A percentile compares a stretch with the other conserved stretches of the same genome.
Conservation (phyloP, 2,329 filamentous ascomycete species). For the Pestalotiopsis sp. region DNA sequence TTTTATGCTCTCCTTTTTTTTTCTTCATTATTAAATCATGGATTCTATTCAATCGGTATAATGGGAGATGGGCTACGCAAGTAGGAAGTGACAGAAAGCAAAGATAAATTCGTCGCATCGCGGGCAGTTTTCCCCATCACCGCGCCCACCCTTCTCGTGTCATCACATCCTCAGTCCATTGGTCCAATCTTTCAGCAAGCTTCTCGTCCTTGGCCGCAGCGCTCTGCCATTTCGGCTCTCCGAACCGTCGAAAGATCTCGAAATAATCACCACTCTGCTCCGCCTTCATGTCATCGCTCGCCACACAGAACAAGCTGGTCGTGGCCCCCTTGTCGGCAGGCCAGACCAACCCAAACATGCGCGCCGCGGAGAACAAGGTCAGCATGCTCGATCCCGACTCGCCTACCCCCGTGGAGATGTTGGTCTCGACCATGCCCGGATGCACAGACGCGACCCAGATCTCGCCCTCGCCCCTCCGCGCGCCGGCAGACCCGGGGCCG, state of each 20-base stretch:
- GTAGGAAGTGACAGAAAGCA: too few species aligned
- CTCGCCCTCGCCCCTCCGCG: constrained; percentile 33
- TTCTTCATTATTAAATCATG: too few species aligned
- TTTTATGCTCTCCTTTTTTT: too few species aligned
- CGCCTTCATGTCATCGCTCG: constrained; percentile 37
- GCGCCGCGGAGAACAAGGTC: constrained; percentile 14
- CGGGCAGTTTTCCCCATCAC: constrained; percentile 15
- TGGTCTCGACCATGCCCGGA: constrained; percentile 41
- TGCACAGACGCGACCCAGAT: constrained; percentile 42
- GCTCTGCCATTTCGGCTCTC: constrained; percentile 35
- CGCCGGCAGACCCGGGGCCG: constrained; percentile 31
- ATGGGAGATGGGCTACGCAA: too few species aligned
- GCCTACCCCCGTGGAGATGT: constrained; percentile 21
- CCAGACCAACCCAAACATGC: constrained; percentile 25
- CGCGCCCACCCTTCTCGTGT: constrained; percentile 31
- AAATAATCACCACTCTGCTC: constrained; percentile 39
- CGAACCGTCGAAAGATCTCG: constrained; percentile 30
- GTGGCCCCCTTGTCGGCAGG: constrained; percentile 37
- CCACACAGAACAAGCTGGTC: constrained; percentile 38
- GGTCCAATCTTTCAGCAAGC: constrained; percentile 35
- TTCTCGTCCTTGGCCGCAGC: constrained; percentile 33
- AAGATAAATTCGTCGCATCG: background rate
- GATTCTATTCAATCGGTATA: too few species aligned
- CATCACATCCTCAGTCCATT: constrained; percentile 35
- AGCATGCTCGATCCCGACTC: constrained; percentile 15